phyloP scores from a whole-genome alignment of 2,329 filamentous ascomycete species.

The Neophaeococcomyces mojaviensis region DNA sequence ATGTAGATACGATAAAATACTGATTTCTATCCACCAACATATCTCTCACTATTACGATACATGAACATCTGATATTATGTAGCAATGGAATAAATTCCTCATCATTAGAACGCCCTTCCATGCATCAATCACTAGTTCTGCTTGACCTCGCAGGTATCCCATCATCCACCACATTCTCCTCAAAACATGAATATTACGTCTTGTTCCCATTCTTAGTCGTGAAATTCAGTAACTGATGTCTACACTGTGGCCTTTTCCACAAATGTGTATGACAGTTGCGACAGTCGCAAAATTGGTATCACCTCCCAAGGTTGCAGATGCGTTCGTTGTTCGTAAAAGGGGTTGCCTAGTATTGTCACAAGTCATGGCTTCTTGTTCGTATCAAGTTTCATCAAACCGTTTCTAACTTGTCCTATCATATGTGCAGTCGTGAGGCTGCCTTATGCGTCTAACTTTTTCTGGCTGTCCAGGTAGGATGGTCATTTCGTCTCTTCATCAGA shows the following conservation, averaged over 20 bases:
- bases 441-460: conserved; percentile 25
- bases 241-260: conserved; percentile 6
- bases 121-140: not conserved
- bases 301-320: not conserved
- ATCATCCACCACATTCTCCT: not conserved
- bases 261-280: conserved; percentile 4
- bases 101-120: conserved; percentile 2
- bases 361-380: conserved; percentile 7
- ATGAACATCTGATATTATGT: not conserved
- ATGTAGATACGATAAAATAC: too few relatives aligned
- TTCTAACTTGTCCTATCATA: conserved; percentile 7
- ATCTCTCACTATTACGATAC: not conserved
- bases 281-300: not conserved
- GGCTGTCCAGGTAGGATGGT: conserved; percentile 14
- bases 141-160: not conserved
- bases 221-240: conserved; percentile 6
- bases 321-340: conserved; percentile 3
- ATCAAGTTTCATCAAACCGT: conserved; percentile 2
- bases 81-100: not conserved
- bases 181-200: not conserved
- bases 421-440: conserved; percentile 24
- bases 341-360: conserved; percentile 8
- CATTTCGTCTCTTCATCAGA: conserved; percentile 22
- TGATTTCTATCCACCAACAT: not conserved
- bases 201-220: not conserved